phyloP scores from a whole-genome alignment of 2,329 filamentous ascomycete genomes.

The Sporothrix phasma region DNA sequence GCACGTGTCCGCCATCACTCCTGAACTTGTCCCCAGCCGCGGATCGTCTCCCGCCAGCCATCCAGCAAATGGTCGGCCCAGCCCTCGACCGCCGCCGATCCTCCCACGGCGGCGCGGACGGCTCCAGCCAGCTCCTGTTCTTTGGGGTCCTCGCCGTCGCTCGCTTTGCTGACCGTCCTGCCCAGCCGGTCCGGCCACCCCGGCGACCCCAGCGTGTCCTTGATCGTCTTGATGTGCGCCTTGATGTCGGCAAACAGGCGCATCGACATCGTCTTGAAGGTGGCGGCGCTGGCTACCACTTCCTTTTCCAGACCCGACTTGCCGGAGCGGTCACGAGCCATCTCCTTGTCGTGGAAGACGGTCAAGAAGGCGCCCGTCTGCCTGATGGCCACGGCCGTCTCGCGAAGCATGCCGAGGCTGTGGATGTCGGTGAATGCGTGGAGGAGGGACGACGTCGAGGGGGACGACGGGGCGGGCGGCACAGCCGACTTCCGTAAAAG shows the following conservation, averaged over 20 bases:
- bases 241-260: constrained; percentile 24
- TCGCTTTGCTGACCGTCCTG: not conserved
- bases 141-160: constrained; percentile 11
- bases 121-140: constrained; percentile 18
- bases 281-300: constrained; percentile 26
- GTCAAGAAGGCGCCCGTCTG: constrained; percentile 26
- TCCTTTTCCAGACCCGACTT: constrained; percentile 27
- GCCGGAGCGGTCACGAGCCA: constrained; percentile 27
- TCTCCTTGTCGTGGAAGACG: constrained; percentile 25
- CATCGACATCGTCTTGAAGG: constrained; percentile 6
- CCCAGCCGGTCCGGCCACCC: constrained; percentile 31
- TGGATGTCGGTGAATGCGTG: constrained; percentile 27
- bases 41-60: constrained; percentile 31
- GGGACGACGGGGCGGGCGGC: not conserved
- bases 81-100: constrained; percentile 24
- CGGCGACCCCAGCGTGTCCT: constrained; percentile 24
- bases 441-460: constrained; percentile 18
- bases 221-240: constrained; percentile 26
- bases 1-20: constrained; percentile 22
- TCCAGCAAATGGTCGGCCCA: constrained; percentile 29
- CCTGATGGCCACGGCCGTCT: constrained; percentile 27
- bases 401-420: constrained; percentile 29
- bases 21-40: constrained; percentile 29
- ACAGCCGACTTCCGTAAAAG: constrained; percentile 8
- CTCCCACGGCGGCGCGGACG: constrained; percentile 24